Evolutionary conservation across 2,329 filamentous ascomycete genomes (phyloP).

Genomic region (Rutstroemia sp.): DNA sequence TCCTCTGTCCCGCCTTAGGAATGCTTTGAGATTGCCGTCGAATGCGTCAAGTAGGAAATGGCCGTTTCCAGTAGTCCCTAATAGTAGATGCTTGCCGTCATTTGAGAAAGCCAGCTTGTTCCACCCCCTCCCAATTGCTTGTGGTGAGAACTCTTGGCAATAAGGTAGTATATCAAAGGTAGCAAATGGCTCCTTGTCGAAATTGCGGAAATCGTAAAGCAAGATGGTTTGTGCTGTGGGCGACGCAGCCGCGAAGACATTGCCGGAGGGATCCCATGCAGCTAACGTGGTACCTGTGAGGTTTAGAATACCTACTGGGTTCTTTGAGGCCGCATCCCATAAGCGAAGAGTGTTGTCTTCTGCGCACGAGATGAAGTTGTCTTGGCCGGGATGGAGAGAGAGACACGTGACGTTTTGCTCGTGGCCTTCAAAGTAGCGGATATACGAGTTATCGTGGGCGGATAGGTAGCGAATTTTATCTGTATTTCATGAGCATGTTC

Average conservation of each 20-base stretch:
- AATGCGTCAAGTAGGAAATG: slow-evolving; percentile 96
- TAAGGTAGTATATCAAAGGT: slow-evolving; percentile 64
- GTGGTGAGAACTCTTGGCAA: slow-evolving; percentile 45
- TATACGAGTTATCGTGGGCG: slow-evolving; percentile 92
- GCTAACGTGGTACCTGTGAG: slow-evolving; percentile 75
- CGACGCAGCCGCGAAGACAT: slow-evolving; percentile 83
- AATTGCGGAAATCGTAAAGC: slow-evolving; percentile 90
- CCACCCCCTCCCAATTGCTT: slow-evolving; percentile 59
- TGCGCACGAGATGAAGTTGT: slow-evolving; percentile 88
- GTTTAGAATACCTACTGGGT: slow-evolving; percentile 71
- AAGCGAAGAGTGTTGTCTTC: slow-evolving; percentile 86
- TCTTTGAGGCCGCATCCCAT: slow-evolving; percentile 73
- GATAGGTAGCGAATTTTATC: slow-evolving; percentile 81
- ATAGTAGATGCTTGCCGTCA: slow-evolving; percentile 78
- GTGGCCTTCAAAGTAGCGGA: slow-evolving; percentile 93
- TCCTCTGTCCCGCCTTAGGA: slow-evolving; percentile 53
- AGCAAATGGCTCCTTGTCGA: slow-evolving; percentile 82
- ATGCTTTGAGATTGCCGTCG: slow-evolving; percentile 70
- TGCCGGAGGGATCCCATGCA: slow-evolving; percentile 86
- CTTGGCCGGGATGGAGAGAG: slow-evolving; percentile 74
- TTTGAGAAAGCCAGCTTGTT: slow-evolving; percentile 93
- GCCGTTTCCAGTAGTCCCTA: slow-evolving; percentile 76
- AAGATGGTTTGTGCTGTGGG: slow-evolving; percentile 72
- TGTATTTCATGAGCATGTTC: slow-evolving; percentile 24
- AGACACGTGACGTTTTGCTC: slow-evolving; percentile 77